Evolutionary conservation across 441 rosid species (phyloP), one percentile per base, ranked within the genome.

Genomic region (Adansonia gregorii): DNA sequence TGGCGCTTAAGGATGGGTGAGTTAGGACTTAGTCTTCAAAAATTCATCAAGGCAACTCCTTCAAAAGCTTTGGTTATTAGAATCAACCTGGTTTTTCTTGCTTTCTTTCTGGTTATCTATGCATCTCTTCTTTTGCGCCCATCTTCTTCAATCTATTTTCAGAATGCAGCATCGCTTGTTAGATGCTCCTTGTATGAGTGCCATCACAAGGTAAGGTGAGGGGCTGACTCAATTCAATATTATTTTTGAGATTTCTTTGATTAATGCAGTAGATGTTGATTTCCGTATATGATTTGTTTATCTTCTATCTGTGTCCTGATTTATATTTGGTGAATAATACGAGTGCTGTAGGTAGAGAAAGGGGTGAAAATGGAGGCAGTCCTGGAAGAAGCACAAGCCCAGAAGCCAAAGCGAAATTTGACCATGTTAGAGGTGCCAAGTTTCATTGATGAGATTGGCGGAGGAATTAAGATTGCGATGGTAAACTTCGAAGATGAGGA

Each of bases 201-300:
- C 78, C 95, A 86, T 86, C 96, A 88, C 85, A 89, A 93, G 97
- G 98, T 95, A 87, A 95, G 99, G 98, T 92, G 90, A 92, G 27
- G 27, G 27, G 98, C 86, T 73, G 54, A 11, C 74, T 72, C 66
- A 22, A 43, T 17, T 12, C 31, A 55, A 31, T 43, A 9, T 22
- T 17, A 43, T 6, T 43, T 6, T 0, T 43, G 1, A 6, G 8
- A 52, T 56, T 71, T n/a, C 17, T 49, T 15, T 39, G 11, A 0
- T 61, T 0, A 54, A 7, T 74, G 65, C 63, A 65, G 27, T 20
- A 12, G 66, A 7, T 10, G 20, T 43, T 65, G 45, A 11, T 60
- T 60, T 60, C 39, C 15, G n/a, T 54, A 17, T 12, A 63, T 15
- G 46, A 17, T 35, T 31, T 64, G 19, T 31, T 59, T 56, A 55